A percentile compares a stretch with the other conserved stretches of the same genome.
Evolutionary conservation across 2,329 filamentous ascomycete genomes (phyloP).

Genomic region (Diaporthe citrichinensis): DNA sequence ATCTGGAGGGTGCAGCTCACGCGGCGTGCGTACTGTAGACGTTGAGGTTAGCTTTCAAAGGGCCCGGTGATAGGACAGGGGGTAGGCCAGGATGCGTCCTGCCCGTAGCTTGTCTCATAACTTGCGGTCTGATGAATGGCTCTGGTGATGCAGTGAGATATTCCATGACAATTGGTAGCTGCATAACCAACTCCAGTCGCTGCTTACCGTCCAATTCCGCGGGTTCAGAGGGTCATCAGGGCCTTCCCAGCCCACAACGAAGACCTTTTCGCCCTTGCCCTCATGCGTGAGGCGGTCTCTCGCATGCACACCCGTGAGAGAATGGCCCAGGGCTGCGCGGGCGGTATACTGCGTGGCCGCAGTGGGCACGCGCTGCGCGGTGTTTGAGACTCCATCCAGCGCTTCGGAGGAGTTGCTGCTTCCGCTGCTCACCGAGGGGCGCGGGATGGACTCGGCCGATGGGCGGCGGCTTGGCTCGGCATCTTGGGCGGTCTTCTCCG

Average conservation of each 20-base stretch:
- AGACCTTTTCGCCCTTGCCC: constrained; percentile 50
- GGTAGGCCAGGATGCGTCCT: neutral
- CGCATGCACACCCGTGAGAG: constrained; percentile 50
- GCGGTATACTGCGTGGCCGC: constrained; percentile 42
- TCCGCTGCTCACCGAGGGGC: neutral
- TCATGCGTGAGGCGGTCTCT: constrained; percentile 46
- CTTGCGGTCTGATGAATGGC: neutral
- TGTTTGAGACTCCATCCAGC: neutral
- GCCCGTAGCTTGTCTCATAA: neutral
- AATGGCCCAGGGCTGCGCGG: constrained; percentile 47
- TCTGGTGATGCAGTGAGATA: neutral
- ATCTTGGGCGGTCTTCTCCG: constrained; percentile 18
- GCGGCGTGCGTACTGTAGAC: constrained; percentile 44
- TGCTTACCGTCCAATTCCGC: constrained; percentile 51
- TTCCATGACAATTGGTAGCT: too few relatives aligned
- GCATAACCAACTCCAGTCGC: fast-evolving
- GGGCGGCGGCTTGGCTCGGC: neutral
- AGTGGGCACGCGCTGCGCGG: constrained; percentile 40
- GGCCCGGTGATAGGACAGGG: too few relatives aligned
- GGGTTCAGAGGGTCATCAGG: constrained; percentile 55
- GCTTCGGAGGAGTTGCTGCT: neutral
- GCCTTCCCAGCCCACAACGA: constrained; percentile 55
- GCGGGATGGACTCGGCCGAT: constrained; percentile 11
- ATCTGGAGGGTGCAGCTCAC: constrained; percentile 58
- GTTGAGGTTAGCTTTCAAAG: neutral